phyloP scores from a whole-genome alignment of 371 early-diverging fungal species.

The Rhizopus delemar region DNA sequence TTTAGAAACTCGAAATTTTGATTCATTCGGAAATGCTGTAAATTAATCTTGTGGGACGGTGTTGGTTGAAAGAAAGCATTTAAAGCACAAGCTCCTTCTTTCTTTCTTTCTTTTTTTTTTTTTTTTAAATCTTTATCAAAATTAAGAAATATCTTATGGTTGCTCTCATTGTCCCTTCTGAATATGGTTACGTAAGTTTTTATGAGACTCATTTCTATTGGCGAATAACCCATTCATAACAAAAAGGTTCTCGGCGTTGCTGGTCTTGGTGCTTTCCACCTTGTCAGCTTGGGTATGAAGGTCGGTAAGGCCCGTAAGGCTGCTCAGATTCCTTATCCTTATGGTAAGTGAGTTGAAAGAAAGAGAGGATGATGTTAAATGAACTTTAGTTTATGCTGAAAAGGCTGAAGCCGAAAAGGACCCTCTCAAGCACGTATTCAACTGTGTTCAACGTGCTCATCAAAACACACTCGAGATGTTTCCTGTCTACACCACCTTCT shows the following conservation, averaged over 20 bases:
- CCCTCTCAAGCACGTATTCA: slow-evolving; percentile 61
- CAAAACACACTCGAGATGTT: slow-evolving; percentile 50
- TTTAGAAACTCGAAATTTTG: no score
- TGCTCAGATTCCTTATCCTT: slow-evolving; percentile 65
- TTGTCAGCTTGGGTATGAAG: slow-evolving; percentile 51
- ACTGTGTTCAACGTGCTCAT: slow-evolving; percentile 74
- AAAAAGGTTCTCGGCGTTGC: slow-evolving; percentile 47
- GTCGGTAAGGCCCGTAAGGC: slow-evolving; percentile 60
- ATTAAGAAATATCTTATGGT: slow-evolving; percentile 31
- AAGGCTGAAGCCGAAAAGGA: slow-evolving; percentile 60
- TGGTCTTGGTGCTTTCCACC: slow-evolving; percentile 39
- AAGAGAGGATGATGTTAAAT: neutral
- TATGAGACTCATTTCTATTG: neutral
- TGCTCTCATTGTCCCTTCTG: slow-evolving; percentile 51
- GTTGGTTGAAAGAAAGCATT: no score
- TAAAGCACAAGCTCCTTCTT: neutral
- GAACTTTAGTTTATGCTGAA: slow-evolving; percentile 55
- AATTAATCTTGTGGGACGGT: no score
- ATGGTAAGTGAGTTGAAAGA: slow-evolving; percentile 38
- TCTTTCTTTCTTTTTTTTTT: slow-evolving; percentile 10
- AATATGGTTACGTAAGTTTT: slow-evolving; percentile 65
- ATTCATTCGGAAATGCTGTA: no score
- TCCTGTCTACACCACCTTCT: slow-evolving; percentile 35
- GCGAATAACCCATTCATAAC: neutral
- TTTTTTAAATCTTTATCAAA: neutral